phyloP scores from a whole-genome alignment of 2,329 filamentous ascomycete species.

The Penicillium crustosum region DNA sequence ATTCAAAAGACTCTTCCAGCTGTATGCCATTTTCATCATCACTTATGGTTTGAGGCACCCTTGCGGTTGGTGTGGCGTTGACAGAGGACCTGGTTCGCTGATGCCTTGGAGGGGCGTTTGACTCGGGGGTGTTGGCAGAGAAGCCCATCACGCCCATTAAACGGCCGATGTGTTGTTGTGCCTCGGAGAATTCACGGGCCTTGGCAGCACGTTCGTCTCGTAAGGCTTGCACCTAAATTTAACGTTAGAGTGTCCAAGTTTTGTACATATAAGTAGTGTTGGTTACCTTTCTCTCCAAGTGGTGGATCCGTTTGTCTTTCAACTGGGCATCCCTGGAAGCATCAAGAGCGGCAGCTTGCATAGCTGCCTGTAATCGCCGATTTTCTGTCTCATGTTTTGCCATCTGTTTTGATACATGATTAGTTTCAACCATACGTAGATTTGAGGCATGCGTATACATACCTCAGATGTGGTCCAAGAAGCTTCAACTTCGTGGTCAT shows the following conservation, averaged over 20 bases:
- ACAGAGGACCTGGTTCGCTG: conserved; percentile 17
- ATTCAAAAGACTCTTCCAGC: conserved; percentile 25
- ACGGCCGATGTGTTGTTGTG: conserved; percentile 40
- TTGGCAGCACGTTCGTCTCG: conserved; percentile 39
- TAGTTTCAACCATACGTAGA: not conserved
- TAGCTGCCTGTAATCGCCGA: conserved; percentile 24
- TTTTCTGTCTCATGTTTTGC: conserved; percentile 28
- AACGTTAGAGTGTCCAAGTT: not conserved
- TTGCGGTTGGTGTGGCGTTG: conserved; percentile 10
- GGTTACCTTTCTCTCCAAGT: conserved; percentile 36
- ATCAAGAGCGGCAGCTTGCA: conserved; percentile 28
- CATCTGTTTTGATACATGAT: conserved; percentile 17
- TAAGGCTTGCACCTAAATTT: conserved; percentile 34
- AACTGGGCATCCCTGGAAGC: conserved; percentile 30
- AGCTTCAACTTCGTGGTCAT: conserved; percentile 23
- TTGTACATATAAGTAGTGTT: not conserved
- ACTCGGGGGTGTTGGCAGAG: conserved; percentile 22
- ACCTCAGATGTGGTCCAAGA: conserved; percentile 27
- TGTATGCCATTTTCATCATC: conserved; percentile 22
- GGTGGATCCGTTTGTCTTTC: conserved; percentile 33
- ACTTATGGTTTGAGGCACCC: conserved; percentile 17
- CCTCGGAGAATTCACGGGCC: conserved; percentile 41
- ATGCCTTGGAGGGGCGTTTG: conserved; percentile 18
- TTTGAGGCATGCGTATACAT: not conserved
- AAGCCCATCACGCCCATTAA: conserved; percentile 43